Base-by-base conservation (phyloP, 352 stramenopile species). In the Albugo candida region DNA sequence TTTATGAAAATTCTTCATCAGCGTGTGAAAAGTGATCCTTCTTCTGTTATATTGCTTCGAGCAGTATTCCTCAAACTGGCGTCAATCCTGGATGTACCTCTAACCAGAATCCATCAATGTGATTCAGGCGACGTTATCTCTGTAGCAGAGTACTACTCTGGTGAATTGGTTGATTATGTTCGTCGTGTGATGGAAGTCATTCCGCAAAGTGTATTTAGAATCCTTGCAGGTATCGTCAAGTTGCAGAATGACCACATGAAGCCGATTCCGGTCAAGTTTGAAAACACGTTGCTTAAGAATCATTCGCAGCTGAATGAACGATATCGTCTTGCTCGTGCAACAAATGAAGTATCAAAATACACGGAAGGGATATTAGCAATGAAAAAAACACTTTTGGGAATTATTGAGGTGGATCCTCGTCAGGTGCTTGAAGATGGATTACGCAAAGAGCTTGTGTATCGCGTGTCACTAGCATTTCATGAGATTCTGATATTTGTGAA, bases 331-430 rank as follows among this genome's bases (percentile, higher is more conserved):
- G 77, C 88, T 1, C 81, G 88, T 42, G 83, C 92, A 16, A 95
- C 91, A 11, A 93, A 97, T 52, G 76, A 96, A 64, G 83, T 97
- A 49, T 94, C 81, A 41, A 93, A 96, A 52, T 97, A 97, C 61
- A 95, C 88, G 0, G 83, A 97, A 63, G 92, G 79, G 47, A 95
- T 97, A 47, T 56, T 97, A 42, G 81, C 81, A 2, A 97, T 97
- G 92, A 93, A 97, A 58, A 81, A 78, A 21, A 96, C 87, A 1
- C 56, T 96, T 21, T 67, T 97, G 13, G 92, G 88, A 48, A 93
- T 95, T 45, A 89, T 96, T 34, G 77, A 96, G 60, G 80, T 97
- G 11, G 85, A 97, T 41, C 91, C 92, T 52, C 76, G 84, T 20
- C 83, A 86, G 49, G 73, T 97, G 10, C 50, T 97, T 8, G 81